phyloP scores from a whole-genome alignment of 1,284 basidiomycete species.

The Cerrena zonata region DNA sequence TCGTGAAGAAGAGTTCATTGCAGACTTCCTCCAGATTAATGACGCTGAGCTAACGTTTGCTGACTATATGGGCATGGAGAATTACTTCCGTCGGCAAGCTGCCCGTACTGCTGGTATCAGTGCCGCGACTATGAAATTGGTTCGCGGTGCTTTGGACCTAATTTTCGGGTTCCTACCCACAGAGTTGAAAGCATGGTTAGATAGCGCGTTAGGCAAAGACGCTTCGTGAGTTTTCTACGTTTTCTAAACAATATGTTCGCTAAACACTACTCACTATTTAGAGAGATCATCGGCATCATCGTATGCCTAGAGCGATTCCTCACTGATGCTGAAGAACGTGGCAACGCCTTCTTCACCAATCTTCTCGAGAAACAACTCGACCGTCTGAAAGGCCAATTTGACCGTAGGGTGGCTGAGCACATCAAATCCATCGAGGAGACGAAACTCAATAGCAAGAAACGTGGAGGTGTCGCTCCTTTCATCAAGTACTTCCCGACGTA shows the following conservation, averaged over 20 bases:
- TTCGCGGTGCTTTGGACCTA: conserved; percentile 84
- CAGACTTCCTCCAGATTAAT: conserved; percentile 87
- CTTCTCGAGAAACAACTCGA: conserved; percentile 79
- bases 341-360: conserved; percentile 69
- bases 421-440: conserved; percentile 87
- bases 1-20: conserved; percentile 83
- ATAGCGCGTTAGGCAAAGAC: conserved; percentile 72
- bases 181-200: conserved; percentile 83
- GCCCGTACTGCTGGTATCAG: conserved; percentile 65
- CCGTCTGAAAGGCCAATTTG: conserved; percentile 67
- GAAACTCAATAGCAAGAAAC: conserved; percentile 86
- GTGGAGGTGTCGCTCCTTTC: conserved; percentile 89
- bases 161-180: conserved; percentile 89
- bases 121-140: conserved; percentile 69
- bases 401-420: conserved; percentile 80
- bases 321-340: conserved; percentile 72
- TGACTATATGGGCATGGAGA: conserved; percentile 91
- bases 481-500: conserved; percentile 90
- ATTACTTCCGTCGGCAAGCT: conserved; percentile 89
- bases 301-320: conserved; percentile 77
- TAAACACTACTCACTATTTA: conserved; percentile 30
- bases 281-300: conserved; percentile 83
- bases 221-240: conserved; percentile 53
- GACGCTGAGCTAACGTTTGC: conserved; percentile 88
- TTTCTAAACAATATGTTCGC: neutral